Percentiles rank a stretch among this genome's conserved stretches.
Evolutionary conservation across 1,139 yeast species (phyloP).

Genomic region (Pichia sp.): DNA sequence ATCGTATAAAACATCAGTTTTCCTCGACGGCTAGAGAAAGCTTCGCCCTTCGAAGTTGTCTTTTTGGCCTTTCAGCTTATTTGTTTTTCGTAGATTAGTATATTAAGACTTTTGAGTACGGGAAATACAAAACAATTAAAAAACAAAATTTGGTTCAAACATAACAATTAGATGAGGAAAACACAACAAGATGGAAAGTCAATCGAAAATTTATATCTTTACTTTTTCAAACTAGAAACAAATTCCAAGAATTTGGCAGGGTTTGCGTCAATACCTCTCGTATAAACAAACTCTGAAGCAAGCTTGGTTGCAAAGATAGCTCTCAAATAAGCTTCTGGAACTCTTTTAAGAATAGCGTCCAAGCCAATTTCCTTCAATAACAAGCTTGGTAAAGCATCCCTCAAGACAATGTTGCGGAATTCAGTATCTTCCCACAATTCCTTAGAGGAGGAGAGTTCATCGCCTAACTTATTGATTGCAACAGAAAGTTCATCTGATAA

Average conservation of each 20-base stretch:
- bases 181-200: not conserved
- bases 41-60: no score
- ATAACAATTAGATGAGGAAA: slow-evolving; percentile 3
- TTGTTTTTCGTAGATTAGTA: not conserved
- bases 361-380: slow-evolving; percentile 74
- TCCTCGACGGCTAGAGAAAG: no score
- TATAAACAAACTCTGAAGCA: slow-evolving; percentile 85
- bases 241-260: slow-evolving; percentile 81
- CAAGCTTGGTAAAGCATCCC: slow-evolving; percentile 74
- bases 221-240: slow-evolving; percentile 29
- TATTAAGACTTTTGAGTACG: not conserved
- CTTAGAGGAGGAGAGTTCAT: slow-evolving; percentile 77
- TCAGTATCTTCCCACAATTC: slow-evolving; percentile 84
- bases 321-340: slow-evolving; percentile 82
- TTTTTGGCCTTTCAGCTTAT: no score
- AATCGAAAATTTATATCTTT: slow-evolving; percentile 8
- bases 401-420: slow-evolving; percentile 73
- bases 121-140: slow-evolving; percentile 1
- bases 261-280: slow-evolving; percentile 75
- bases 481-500: slow-evolving; percentile 81
- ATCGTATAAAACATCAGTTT: no score
- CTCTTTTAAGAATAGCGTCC: slow-evolving; percentile 64
- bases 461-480: slow-evolving; percentile 85
- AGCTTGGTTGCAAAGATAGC: slow-evolving; percentile 89
- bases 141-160: not conserved